Percentiles rank a stretch among this genome's conserved stretches.
phyloP scores from a whole-genome alignment of 2,329 filamentous ascomycete species.

The Stagonosporopsis cucurbitacearum region DNA sequence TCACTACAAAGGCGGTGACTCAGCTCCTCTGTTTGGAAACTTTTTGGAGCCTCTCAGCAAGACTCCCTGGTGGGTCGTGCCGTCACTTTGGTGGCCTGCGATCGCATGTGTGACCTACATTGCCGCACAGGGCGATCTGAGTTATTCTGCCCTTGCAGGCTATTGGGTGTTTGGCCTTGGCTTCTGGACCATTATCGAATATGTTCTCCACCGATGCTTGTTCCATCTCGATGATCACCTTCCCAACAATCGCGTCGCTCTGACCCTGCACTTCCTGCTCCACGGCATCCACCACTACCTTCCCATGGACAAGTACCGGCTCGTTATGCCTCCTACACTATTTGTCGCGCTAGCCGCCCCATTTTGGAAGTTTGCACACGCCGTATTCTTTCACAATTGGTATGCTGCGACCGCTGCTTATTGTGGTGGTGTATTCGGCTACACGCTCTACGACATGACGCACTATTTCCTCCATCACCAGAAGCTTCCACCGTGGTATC shows the following conservation, averaged over 20 bases:
- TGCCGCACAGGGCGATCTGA: slow-evolving; percentile 65
- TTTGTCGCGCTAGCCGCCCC: slow-evolving; percentile 84
- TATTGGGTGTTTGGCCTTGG: slow-evolving; percentile 76
- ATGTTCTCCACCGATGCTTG: slow-evolving; percentile 83
- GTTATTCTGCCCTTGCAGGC: slow-evolving; percentile 53
- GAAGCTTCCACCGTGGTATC: slow-evolving; percentile 89
- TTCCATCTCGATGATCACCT: slow-evolving; percentile 93
- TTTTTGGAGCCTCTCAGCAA: slow-evolving; percentile 97
- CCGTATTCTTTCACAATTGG: slow-evolving; percentile 85
- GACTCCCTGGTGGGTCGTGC: slow-evolving; percentile 93
- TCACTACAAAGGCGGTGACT: slow-evolving; percentile 92
- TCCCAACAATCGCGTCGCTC: slow-evolving; percentile 85
- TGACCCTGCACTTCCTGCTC: slow-evolving; percentile 90
- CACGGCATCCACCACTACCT: slow-evolving; percentile 98
- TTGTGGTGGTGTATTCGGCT: slow-evolving; percentile 92
- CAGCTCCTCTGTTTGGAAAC: slow-evolving; percentile 94
- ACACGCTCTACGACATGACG: slow-evolving; percentile 94
- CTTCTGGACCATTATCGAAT: slow-evolving; percentile 91
- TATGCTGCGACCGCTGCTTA: slow-evolving; percentile 77
- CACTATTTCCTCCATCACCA: slow-evolving; percentile 99
- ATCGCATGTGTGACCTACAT: slow-evolving; percentile 75
- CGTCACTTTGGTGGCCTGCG: slow-evolving; percentile 81
- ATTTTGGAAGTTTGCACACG: slow-evolving; percentile 90
- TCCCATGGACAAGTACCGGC: slow-evolving; percentile 97
- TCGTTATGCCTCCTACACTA: slow-evolving; percentile 94